phyloP scores from a whole-genome alignment of 2,329 filamentous ascomycete genomes.

The Magnaporthiopsis incrustans region DNA sequence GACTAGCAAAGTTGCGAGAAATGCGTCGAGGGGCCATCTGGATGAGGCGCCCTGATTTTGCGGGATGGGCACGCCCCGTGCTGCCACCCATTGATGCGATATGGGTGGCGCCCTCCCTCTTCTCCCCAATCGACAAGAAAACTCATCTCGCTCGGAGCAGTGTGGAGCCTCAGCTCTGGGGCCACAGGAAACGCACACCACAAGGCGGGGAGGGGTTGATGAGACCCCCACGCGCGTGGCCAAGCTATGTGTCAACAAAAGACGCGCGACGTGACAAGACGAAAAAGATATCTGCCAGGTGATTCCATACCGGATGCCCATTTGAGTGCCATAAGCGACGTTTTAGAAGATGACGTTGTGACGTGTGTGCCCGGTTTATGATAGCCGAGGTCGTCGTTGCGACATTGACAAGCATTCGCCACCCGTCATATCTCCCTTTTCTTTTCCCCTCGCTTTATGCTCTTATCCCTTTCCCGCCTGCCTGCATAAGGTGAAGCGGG shows the following conservation, averaged over 20 bases:
- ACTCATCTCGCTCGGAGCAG: neutral
- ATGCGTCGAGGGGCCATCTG: no score
- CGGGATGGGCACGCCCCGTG: no score
- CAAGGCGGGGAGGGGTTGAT: no score
- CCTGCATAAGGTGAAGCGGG: neutral
- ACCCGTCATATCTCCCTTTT: neutral
- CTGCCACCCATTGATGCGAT: no score
- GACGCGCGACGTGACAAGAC: neutral
- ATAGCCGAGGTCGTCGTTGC: neutral
- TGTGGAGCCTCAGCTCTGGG: neutral
- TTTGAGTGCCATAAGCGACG: neutral
- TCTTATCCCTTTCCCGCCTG: neutral
- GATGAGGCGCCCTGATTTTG: no score
- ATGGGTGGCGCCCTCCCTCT: no score
- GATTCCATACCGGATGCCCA: no score
- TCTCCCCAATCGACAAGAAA: no score
- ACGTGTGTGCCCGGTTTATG: neutral
- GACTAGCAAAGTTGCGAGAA: no score
- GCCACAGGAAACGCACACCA: neutral
- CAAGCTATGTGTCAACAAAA: neutral
- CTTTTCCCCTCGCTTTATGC: neutral
- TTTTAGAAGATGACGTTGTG: neutral
- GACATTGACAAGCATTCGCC: neutral
- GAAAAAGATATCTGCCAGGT: neutral
- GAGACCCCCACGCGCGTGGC: neutral